Base-by-base conservation (phyloP, 495 filamentous ascomycete genomes). In the Penicillium cataractarum region DNA sequence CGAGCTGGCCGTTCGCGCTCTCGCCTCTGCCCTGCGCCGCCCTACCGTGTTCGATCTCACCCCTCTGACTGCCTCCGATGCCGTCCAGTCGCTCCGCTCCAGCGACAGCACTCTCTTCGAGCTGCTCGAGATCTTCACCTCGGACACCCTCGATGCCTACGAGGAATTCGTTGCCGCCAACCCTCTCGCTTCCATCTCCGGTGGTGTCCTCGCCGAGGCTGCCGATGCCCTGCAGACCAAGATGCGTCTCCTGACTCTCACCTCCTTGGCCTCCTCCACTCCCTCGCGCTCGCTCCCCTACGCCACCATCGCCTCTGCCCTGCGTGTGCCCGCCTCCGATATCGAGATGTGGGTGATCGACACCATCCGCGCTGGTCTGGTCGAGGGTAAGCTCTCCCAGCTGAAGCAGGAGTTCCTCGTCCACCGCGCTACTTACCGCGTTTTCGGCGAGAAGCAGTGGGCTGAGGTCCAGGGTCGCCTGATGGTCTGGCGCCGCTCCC, bases 301-400 rank as follows among this genome's bases (percentile, higher is more conserved):
- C 78, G 81, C 80, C 64, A 83, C 84, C 60, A 97, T 99, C 68
- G 84, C 90, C 44, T 86, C 89, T 60, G 87, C 92, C 6, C 85
- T 99, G 37, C 89, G 93, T 74, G 87, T 99, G 42, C 86, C 90
- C 19, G 65, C 73, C 29, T 87, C 90, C 59, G 92, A 97, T 49
- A 92, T 97, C 10, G 95, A 99, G 83, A 89, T 92, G 84, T 99
- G 95, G 95, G 90, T 97, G 55, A 99, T 99, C 65, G 96, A 99
- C 76, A 92, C 94, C 53, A 97, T 99, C 76, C 90, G 96, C 42
- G 92, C 93, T 42, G 91, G 91, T 35, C 87, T 99, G 21, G 90
- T 98, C 55, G 95, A 99, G 80, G 95, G 95, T 63, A 93, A 95
- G 76, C 84, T 99, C 54, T 91, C 88, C 24, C 95, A 99, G 80